Evolutionary conservation across 106 monocot species (phyloP), one percentile per base, ranked within the genome.

Genomic region (Vanilla planifolia): DNA sequence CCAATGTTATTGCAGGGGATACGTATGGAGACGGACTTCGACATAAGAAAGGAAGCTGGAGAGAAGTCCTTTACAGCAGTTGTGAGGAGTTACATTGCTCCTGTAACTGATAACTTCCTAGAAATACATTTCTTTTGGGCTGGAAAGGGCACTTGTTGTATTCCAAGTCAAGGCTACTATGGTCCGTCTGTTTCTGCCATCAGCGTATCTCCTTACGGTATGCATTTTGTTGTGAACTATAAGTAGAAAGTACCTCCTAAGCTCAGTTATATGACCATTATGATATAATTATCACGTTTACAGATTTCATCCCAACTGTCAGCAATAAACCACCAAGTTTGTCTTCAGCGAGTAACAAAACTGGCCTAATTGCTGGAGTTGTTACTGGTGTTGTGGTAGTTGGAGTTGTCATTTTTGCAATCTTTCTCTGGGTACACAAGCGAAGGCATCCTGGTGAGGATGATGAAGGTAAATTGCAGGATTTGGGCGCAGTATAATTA

Each of bases 91-190:
- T 83, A 51, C 34, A 53, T 17, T 15, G 70, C 69, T 64, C 76
- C 71, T n/a, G 83, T 88, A 20, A 83, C 62, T n/a, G 64, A 70
- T 21, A 88, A 88, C 57, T 79, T 88, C 55, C 73, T 88, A 13
- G 88, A 88, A 64, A 79, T 88, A 32, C 88, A 88, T 80, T 83
- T 88, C 67, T 88, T 88, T 68, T 88, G 88, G 88, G 79, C 88
- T 40, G 88, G 88, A 53, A 88, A 83, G 71, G 88, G 88, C 27
- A 88, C 88, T 48, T 79, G 83, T 37, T 83, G 79, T 66, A 62
- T 83, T 37, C 83, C 83, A 34, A 64, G 14, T 55, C 71, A 83
- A 76, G 82, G 88, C 7, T 76, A 76, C 43, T 83, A 88, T 47
- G 88, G 88, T n/a, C 65, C 79, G 33, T 56, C 77, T 6, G 73